Conservation (phyloP, 176 grass and related monocot species). For the Musa acuminata region DNA sequence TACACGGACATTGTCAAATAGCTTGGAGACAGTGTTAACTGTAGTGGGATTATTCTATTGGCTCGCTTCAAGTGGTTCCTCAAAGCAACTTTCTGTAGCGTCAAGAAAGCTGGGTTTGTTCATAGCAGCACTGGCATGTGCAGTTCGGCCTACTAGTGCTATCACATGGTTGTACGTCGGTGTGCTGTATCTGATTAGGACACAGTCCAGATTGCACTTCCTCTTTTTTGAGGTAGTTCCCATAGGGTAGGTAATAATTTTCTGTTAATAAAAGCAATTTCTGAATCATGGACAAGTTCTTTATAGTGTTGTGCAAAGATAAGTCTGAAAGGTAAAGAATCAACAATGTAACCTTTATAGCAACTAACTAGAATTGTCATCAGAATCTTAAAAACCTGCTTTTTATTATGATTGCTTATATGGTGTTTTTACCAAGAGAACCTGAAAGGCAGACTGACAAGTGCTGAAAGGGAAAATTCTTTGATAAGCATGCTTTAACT, state of each 20-base stretch:
- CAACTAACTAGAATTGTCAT: no score
- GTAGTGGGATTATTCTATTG: constrained; percentile 71
- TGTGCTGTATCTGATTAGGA: constrained; percentile 64
- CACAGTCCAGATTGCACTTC: constrained; percentile 44
- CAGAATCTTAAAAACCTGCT: no score
- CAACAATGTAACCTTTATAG: no score
- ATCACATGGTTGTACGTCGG: constrained; percentile 85
- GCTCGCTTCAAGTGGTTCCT: constrained; percentile 45
- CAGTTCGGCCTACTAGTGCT: constrained; percentile 88
- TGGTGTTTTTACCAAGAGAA: not conserved
- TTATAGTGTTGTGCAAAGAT: not conserved
- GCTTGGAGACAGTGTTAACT: constrained; percentile 84
- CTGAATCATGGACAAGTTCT: not conserved
- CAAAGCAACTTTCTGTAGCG: constrained; percentile 24
- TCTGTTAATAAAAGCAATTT: constrained; percentile 1
- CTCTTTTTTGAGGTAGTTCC: constrained; percentile 64
- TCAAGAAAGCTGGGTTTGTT: constrained; percentile 66
- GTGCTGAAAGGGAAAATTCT: not conserved
- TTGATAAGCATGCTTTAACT: not conserved
- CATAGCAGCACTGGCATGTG: constrained; percentile 69
- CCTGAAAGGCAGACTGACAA: not conserved
- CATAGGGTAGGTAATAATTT: constrained; percentile 56
- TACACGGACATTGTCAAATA: constrained; percentile 72
- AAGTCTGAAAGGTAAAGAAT: not conserved
- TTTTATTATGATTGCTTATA: not conserved